A percentile compares a stretch with the other conserved stretches of the same genome.
Conservation (phyloP, 2,329 filamentous ascomycete genomes). For the Aspergillus sclerotialis region DNA sequence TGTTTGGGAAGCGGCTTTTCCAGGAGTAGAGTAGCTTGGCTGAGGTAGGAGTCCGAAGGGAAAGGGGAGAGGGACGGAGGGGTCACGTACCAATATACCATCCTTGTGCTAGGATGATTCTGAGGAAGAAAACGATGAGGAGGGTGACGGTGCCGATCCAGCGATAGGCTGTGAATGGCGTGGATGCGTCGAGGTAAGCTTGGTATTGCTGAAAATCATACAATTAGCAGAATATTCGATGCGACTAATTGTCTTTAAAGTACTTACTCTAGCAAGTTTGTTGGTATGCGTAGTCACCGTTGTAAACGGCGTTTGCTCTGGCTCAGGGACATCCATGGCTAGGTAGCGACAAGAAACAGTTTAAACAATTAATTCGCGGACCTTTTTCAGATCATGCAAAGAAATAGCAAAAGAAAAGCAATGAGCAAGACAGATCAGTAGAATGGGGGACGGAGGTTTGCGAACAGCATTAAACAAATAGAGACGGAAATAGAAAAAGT, state of each 20-base stretch:
- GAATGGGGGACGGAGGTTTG: not conserved
- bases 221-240: too few relatives aligned
- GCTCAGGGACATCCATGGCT: slow-evolving; percentile 77
- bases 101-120: slow-evolving; percentile 87
- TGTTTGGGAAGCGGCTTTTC: not conserved
- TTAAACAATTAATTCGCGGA: slow-evolving; percentile 1
- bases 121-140: slow-evolving; percentile 74
- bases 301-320: slow-evolving; percentile 85
- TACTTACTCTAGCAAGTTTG: slow-evolving; percentile 36
- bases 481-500: not conserved
- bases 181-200: slow-evolving; percentile 86
- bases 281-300: slow-evolving; percentile 78
- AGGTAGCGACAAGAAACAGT: slow-evolving; percentile 4
- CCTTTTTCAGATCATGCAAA: not conserved
- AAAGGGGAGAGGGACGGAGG: not conserved
- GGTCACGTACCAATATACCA: slow-evolving; percentile 84
- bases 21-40: too few relatives aligned
- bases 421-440: not conserved
- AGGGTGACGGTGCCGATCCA: slow-evolving; percentile 77
- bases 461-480: too few relatives aligned
- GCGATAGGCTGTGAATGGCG: slow-evolving; percentile 80
- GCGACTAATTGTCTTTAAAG: too few relatives aligned
- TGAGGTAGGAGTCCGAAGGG: too few relatives aligned
- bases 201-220: slow-evolving; percentile 67
- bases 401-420: too few relatives aligned